phyloP scores from a whole-genome alignment of 2,329 filamentous ascomycete genomes.

The Trichophyton schoenleinii region DNA sequence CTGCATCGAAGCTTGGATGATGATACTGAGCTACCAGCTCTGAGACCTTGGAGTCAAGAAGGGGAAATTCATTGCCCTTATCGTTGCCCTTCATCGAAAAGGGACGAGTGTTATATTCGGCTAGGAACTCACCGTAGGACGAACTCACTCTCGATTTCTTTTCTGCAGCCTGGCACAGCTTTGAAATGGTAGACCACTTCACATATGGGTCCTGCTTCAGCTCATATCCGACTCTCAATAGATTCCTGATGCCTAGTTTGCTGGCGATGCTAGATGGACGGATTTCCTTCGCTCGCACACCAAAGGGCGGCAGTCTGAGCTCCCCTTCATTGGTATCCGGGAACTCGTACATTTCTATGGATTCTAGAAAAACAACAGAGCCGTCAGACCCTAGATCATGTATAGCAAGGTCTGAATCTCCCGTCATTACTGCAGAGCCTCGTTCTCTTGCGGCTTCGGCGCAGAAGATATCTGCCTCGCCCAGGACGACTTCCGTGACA shows the following conservation, averaged over 20 bases:
- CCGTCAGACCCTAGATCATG: conserved; percentile 54
- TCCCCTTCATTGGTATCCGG: neutral
- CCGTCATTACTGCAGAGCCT: conserved; percentile 55
- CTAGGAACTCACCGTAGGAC: conserved; percentile 23
- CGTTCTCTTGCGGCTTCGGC: conserved; percentile 48
- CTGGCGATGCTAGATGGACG: conserved; percentile 23
- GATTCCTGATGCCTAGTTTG: conserved; percentile 23
- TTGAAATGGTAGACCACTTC: conserved; percentile 11
- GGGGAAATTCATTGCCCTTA: neutral
- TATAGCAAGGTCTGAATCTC: conserved; percentile 76
- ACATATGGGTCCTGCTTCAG: conserved; percentile 20
- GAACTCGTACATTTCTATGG: conserved; percentile 33
- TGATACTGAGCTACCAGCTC: conserved; percentile 39
- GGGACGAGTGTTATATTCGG: conserved; percentile 24
- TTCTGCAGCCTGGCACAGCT: conserved; percentile 20
- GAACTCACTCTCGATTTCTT: conserved; percentile 10
- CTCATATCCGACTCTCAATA: conserved; percentile 31
- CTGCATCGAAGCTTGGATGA: conserved; percentile 13
- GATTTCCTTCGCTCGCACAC: conserved; percentile 27
- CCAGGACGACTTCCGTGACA: conserved; percentile 52
- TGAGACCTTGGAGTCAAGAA: conserved; percentile 39
- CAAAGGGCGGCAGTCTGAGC: neutral
- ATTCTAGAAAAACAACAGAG: conserved; percentile 55
- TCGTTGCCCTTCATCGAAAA: neutral
- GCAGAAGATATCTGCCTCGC: conserved; percentile 76